Evolutionary conservation across 2,329 filamentous ascomycete species (phyloP), one percentile per base, ranked within the genome.

Genomic region (Pseudocercospora crystallina): DNA sequence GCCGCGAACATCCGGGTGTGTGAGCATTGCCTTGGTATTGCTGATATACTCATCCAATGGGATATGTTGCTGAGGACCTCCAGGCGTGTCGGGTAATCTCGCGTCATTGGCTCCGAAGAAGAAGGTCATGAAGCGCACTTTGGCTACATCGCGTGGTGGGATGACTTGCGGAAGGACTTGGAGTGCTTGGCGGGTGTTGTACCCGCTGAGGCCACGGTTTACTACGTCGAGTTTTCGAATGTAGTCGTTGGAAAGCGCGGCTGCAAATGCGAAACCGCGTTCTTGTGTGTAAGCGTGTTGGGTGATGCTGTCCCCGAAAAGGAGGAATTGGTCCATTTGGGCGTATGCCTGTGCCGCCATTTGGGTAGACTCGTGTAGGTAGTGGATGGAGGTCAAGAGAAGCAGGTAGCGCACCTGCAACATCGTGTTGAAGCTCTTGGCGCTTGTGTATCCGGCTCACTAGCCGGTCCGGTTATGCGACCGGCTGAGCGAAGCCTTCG

Each of bases 51-150:
- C 73, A 1, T 85, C 79, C n/a, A 96, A 70, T 1, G 89, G 82
- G 7, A 97, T 81, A 68, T 92, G 84, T 70, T 97, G 94, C n/a
- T 65, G 54, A 8, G 76, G 75, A 10, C 60, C 58, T 43, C 82
- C 83, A 3, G 76, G 76, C 4, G 79, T 76, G 33, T 80, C 73
- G 3, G 83, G 80, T 3, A 95, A 69, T 47, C 84, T 84, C 3
- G 92, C 86, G 70, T 97, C 94, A 67, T 99, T 97, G 61, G 94
- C 89, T 13, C 94, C 94, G 53, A 96, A 84, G 69, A 88, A 86
- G 58, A 92, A 70, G 13, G 61, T 58, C 37, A 68, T 49, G 62
- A 88, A 86, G 51, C 83, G 80, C 50, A 91, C 78, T 64, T 78
- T 80, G 26, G 78, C 80, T 17, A 77, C 70, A 1, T 79, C 75